Percentiles rank a stretch among this genome's conserved stretches.
Evolutionary conservation across 2,329 filamentous ascomycete species (phyloP).

Genomic region (Amauroascus verrucosus): DNA sequence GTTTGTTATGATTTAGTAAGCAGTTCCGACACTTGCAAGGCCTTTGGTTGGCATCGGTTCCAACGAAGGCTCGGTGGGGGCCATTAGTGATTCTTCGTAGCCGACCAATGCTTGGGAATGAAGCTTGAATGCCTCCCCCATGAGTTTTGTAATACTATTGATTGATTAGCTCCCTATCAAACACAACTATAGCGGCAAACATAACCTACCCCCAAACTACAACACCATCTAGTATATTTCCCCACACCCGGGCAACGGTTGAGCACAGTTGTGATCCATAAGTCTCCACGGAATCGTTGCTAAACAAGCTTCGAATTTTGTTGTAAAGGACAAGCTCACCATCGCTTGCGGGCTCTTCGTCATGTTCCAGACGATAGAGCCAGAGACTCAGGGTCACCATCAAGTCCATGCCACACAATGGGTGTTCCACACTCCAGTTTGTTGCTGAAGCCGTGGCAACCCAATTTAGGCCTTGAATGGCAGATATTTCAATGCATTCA

Average conservation of each 20-base stretch:
- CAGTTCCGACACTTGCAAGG: slow-evolving; percentile 35
- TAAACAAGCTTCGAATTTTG: slow-evolving; percentile 74
- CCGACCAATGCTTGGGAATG: slow-evolving; percentile 90
- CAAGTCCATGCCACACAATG: slow-evolving; percentile 87
- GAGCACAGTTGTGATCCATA: slow-evolving; percentile 79
- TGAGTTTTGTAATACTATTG: slow-evolving; percentile 55
- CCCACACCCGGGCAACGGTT: slow-evolving; percentile 91
- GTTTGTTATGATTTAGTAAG: slow-evolving; percentile 25
- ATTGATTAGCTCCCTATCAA: slow-evolving; percentile 35
- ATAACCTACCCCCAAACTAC: slow-evolving; percentile 94
- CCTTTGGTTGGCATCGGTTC: slow-evolving; percentile 37
- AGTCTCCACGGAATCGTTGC: slow-evolving; percentile 76
- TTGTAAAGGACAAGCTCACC: slow-evolving; percentile 36
- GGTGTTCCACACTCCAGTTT: slow-evolving; percentile 98
- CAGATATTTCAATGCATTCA: slow-evolving; percentile 93
- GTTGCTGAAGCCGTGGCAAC: slow-evolving; percentile 95
- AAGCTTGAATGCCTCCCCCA: slow-evolving; percentile 96
- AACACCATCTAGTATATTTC: slow-evolving; percentile 95
- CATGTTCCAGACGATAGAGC: slow-evolving; percentile 98
- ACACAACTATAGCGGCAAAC: slow-evolving; percentile 2
- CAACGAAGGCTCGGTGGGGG: slow-evolving; percentile 28
- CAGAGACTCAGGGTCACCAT: slow-evolving; percentile 97
- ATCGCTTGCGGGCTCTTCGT: slow-evolving; percentile 60
- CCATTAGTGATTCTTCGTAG: slow-evolving; percentile 58
- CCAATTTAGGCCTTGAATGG: slow-evolving; percentile 90